Conservation (phyloP, 1,139 yeast species). For the Ogataea hybrid region DNA sequence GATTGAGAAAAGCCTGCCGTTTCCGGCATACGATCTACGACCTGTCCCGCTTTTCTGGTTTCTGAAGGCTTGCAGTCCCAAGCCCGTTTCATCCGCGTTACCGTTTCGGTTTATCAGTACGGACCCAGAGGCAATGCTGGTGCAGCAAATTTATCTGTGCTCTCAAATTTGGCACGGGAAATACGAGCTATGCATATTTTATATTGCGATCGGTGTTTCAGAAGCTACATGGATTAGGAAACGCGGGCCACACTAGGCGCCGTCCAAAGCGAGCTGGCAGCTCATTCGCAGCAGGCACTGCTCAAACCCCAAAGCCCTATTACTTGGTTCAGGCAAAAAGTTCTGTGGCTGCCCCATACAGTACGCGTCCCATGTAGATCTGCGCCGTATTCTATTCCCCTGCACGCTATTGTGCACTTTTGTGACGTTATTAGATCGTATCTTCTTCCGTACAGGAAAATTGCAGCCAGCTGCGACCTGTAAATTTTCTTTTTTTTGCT, state of each 20-base stretch:
- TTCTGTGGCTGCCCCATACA: neutral
- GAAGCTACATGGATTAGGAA: neutral
- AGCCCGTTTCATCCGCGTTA: no score
- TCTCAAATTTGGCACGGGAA: neutral
- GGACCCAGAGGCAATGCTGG: no score
- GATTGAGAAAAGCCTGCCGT: no score
- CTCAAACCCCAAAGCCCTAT: neutral
- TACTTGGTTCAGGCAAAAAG: neutral
- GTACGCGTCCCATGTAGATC: neutral
- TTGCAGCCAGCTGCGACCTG: neutral
- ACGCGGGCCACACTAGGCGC: slow-evolving; percentile 1
- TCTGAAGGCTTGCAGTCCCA: no score
- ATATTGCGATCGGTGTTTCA: neutral
- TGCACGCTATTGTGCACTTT: neutral
- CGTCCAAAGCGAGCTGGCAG: neutral
- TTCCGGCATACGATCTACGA: no score
- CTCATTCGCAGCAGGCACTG: neutral
- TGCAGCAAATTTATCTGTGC: no score
- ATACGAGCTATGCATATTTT: neutral
- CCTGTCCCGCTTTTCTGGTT: no score
- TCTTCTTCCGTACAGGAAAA: neutral
- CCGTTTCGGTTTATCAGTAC: no score
- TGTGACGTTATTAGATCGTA: slow-evolving; percentile 1
- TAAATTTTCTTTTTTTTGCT: slow-evolving; percentile 6
- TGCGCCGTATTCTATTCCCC: neutral